phyloP scores from a whole-genome alignment of 352 stramenopile species.

The Lagenidium sp. region DNA sequence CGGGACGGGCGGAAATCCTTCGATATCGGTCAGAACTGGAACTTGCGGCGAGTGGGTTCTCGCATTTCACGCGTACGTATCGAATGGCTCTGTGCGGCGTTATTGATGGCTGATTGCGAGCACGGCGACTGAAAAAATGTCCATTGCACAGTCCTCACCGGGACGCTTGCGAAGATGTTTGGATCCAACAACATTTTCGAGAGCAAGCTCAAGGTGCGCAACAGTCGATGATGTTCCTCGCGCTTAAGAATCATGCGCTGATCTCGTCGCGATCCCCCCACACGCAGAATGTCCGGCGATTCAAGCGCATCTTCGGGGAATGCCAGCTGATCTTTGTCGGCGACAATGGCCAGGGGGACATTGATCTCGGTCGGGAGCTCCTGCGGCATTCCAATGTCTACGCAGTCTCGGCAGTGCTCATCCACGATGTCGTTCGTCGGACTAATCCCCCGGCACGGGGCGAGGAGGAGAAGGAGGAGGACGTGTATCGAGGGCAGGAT shows the following conservation, averaged over 20 bases:
- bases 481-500: slow-evolving; percentile 49
- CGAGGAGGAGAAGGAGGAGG: slow-evolving; percentile 4
- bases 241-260: too few relatives aligned
- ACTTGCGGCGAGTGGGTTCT: slow-evolving; percentile 55
- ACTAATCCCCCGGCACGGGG: too few relatives aligned
- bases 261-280: not conserved
- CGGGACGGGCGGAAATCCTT: slow-evolving; percentile 62
- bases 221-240: not conserved
- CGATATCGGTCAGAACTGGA: slow-evolving; percentile 48
- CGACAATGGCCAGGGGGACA: slow-evolving; percentile 77
- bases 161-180: slow-evolving; percentile 47
- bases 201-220: slow-evolving; percentile 48
- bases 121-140: too few relatives aligned
- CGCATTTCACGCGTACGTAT: slow-evolving; percentile 63
- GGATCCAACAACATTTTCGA: slow-evolving; percentile 53
- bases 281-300: slow-evolving; percentile 77
- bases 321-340: slow-evolving; percentile 76
- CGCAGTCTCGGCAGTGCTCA: slow-evolving; percentile 53
- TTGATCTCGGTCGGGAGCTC: slow-evolving; percentile 66
- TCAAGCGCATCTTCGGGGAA: slow-evolving; percentile 61
- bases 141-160: slow-evolving; percentile 48
- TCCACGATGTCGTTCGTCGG: slow-evolving; percentile 78
- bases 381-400: slow-evolving; percentile 41
- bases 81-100: not conserved
- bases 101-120: not conserved